Conservation (phyloP, 2,329 filamentous ascomycete species). For the Ophiostoma sp. region DNA sequence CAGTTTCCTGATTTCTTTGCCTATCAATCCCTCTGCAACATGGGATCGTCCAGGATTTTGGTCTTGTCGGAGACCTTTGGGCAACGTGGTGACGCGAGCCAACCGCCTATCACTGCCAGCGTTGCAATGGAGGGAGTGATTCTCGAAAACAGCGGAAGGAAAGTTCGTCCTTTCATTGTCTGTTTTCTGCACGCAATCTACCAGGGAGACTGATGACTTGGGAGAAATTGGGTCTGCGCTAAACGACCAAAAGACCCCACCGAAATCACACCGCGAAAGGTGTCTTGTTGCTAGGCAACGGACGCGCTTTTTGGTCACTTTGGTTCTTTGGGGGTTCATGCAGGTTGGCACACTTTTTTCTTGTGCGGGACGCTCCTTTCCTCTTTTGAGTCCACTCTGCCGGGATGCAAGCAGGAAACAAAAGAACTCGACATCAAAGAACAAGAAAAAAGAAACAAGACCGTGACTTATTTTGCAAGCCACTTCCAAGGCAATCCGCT, state of each 20-base stretch:
- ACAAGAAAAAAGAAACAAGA: not conserved
- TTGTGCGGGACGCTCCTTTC: slow-evolving; percentile 9
- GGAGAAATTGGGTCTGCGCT: slow-evolving; percentile 18
- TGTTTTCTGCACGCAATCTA: not conserved
- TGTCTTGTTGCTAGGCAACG: slow-evolving; percentile 23
- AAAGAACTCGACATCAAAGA: not conserved
- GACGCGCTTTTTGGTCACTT: not conserved
- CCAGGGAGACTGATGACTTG: not conserved
- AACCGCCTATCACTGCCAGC: not conserved
- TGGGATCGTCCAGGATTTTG: slow-evolving; percentile 1
- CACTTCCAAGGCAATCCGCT: not conserved
- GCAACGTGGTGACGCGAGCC: not conserved
- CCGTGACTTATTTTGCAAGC: not conserved
- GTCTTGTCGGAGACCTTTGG: too few species aligned
- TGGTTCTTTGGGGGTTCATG: not conserved
- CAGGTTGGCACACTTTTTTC: not conserved
- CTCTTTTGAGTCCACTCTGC: not conserved
- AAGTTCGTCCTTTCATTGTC: not conserved
- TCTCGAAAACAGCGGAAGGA: not conserved
- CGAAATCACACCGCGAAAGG: not conserved
- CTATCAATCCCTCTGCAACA: not conserved
- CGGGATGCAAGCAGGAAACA: not conserved
- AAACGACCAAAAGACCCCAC: not conserved
- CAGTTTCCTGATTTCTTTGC: not conserved
- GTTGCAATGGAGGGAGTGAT: not conserved